These are phyloP conservation scores for Clathrus columnatus DNA, from an alignment of 768 basidiomycete genomes.

Conservation along the genomic window DNA sequence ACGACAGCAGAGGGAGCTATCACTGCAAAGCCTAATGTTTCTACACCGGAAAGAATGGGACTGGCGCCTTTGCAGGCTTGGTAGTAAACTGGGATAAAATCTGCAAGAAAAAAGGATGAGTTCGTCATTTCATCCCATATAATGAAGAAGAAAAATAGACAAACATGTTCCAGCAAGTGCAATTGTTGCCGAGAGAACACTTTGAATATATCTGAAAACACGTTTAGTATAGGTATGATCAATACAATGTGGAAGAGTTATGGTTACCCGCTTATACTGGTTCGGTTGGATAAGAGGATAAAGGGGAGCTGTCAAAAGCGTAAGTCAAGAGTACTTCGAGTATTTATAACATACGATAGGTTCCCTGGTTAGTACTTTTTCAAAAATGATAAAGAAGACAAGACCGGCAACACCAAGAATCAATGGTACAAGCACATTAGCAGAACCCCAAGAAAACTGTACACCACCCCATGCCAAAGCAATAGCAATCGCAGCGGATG, in stretches of 20 bases:
- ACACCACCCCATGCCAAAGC: constrained; percentile 37
- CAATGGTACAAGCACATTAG: constrained; percentile 32
- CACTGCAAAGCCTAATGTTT: constrained; percentile 29
- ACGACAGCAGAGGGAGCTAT: constrained; percentile 32
- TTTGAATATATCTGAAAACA: constrained; percentile 23
- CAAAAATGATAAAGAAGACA: constrained; percentile 27
- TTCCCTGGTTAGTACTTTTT: constrained; percentile 22
- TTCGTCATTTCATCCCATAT: too few relatives aligned
- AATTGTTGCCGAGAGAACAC: constrained; percentile 20
- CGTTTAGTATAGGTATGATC: neutral
- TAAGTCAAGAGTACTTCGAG: neutral
- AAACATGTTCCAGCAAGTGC: constrained; percentile 20
- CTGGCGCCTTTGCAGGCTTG: constrained; percentile 32
- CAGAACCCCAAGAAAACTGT: constrained; percentile 32
- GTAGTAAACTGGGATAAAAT: constrained; percentile 37
- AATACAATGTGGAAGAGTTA: neutral
- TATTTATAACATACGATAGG: constrained; percentile 24
- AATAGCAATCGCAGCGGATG: too few relatives aligned
- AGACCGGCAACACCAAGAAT: constrained; percentile 31
- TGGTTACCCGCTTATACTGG: constrained; percentile 22
- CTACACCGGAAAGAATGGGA: constrained; percentile 28
- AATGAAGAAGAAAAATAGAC: neutral
- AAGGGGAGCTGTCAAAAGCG: constrained; percentile 23
- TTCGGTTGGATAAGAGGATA: constrained; percentile 22
- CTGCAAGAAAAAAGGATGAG: constrained; percentile 14